Percentiles rank a stretch among this genome's conserved stretches.
These are phyloP conservation scores for Marsdenia floribunda DNA, from an alignment of 257 asterid species.

Conservation along the genomic window DNA sequence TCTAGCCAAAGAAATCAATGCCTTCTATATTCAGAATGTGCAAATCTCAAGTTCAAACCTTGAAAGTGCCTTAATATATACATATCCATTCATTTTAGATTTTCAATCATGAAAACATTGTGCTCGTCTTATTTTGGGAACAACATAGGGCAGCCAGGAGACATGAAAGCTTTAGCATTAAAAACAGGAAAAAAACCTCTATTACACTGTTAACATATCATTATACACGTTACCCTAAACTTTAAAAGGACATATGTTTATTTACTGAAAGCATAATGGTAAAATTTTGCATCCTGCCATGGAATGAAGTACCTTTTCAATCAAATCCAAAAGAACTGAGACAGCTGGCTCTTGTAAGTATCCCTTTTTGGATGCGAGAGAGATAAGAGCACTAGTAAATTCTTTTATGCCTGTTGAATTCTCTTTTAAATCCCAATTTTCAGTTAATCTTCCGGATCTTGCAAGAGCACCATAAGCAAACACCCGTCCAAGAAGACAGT, in stretches of 20 bases:
- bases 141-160: background rate
- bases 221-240: too few species aligned
- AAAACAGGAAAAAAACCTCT: background rate
- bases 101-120: background rate
- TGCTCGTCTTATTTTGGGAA: background rate
- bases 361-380: slow-evolving; percentile 72
- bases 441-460: slow-evolving; percentile 78
- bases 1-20: background rate
- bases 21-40: background rate
- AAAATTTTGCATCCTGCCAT: background rate
- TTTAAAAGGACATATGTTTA: background rate
- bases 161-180: background rate
- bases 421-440: slow-evolving; percentile 50
- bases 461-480: slow-evolving; percentile 96
- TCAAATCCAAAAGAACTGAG: slow-evolving; percentile 65
- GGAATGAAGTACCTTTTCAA: slow-evolving; percentile 55
- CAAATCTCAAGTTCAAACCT: background rate
- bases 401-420: slow-evolving; percentile 55
- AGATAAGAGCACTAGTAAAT: slow-evolving; percentile 53
- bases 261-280: background rate
- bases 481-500: slow-evolving; percentile 76
- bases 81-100: background rate
- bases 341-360: slow-evolving; percentile 94
- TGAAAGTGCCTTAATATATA: background rate
- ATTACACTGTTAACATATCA: background rate